Conservation (phyloP, 768 basidiomycete species). For the Amanita rimosa region DNA sequence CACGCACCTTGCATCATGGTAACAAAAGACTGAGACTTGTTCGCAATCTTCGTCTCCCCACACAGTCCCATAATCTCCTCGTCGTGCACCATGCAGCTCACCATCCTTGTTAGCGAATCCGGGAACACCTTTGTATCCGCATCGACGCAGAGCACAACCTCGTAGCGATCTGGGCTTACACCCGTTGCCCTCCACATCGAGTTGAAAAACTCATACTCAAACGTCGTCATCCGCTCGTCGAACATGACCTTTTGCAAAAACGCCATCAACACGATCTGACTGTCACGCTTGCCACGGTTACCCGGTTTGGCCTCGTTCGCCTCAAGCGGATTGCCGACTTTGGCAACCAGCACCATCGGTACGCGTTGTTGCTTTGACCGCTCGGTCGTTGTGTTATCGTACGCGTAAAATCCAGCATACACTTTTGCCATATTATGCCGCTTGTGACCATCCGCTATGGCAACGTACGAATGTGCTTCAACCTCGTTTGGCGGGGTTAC, state of each 20-base stretch:
- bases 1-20: conserved; percentile 98
- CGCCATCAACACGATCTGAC: conserved; percentile 93
- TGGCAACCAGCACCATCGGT: conserved; percentile 92
- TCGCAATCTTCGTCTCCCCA: conserved; percentile 99
- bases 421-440: conserved; percentile 99
- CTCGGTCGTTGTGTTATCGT: conserved; percentile 86
- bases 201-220: conserved; percentile 99
- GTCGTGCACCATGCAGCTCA: conserved; percentile 93
- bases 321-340: conserved; percentile 90
- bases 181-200: conserved; percentile 93
- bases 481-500: conserved; percentile 73
- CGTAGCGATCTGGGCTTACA: conserved; percentile 91
- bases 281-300: conserved; percentile 97
- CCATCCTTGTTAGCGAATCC: conserved; percentile 93
- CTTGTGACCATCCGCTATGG: conserved; percentile 99
- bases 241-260: conserved; percentile 99
- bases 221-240: conserved; percentile 98
- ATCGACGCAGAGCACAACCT: conserved; percentile 91
- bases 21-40: conserved; percentile 97
- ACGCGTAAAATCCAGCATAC: conserved; percentile 94
- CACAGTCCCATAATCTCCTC: conserved; percentile 98
- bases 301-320: conserved; percentile 87
- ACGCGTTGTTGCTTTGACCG: conserved; percentile 92
- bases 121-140: conserved; percentile 99
- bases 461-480: conserved; percentile 91